A percentile compares a stretch with the other conserved stretches of the same genome.
Evolutionary conservation across 2,329 filamentous ascomycete genomes (phyloP).

Genomic region (Aspergillus sp.): DNA sequence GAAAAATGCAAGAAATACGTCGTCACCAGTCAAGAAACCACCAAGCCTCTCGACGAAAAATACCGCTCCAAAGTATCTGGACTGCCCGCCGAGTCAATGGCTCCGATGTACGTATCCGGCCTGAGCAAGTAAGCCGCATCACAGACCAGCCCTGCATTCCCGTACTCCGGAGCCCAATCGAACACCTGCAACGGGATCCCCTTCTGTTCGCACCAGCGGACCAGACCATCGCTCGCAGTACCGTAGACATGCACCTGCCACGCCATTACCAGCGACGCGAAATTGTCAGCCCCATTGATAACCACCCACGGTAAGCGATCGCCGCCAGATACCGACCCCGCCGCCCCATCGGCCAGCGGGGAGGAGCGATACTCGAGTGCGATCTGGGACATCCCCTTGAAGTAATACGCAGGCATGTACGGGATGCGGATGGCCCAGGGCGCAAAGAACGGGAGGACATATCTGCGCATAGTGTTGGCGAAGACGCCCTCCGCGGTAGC

Average conservation of each 20-base stretch:
- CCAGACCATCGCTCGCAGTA: constrained; percentile 5
- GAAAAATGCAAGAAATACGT: too few relatives aligned
- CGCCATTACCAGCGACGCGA: constrained; percentile 15
- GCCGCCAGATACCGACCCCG: constrained; percentile 36
- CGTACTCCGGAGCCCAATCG: constrained; percentile 15
- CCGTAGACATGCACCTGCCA: constrained; percentile 28
- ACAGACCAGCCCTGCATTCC: constrained; percentile 12
- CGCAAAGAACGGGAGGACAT: constrained; percentile 30
- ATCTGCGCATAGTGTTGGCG: constrained; percentile 32
- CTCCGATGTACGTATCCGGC: constrained; percentile 23
- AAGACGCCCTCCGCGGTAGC: constrained; percentile 31
- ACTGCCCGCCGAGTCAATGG: constrained; percentile 9
- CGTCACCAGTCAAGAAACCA: not conserved
- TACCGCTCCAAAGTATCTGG: constrained; percentile 15
- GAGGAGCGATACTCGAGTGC: constrained; percentile 36
- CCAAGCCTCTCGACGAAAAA: constrained; percentile 7
- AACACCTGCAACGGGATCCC: constrained; percentile 13
- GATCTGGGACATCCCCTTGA: constrained; percentile 35
- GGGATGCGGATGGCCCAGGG: constrained; percentile 15
- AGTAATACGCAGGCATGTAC: constrained; percentile 13
- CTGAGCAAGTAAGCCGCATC: constrained; percentile 21
- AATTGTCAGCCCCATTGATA: constrained; percentile 17
- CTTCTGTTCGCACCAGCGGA: constrained; percentile 16
- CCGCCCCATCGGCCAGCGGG: constrained; percentile 25
- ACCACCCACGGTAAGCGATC: constrained; percentile 35